Percentiles rank a stretch among this genome's conserved stretches.
phyloP scores from a whole-genome alignment of 2,329 filamentous ascomycete species.

The Cladosporium colombiae region DNA sequence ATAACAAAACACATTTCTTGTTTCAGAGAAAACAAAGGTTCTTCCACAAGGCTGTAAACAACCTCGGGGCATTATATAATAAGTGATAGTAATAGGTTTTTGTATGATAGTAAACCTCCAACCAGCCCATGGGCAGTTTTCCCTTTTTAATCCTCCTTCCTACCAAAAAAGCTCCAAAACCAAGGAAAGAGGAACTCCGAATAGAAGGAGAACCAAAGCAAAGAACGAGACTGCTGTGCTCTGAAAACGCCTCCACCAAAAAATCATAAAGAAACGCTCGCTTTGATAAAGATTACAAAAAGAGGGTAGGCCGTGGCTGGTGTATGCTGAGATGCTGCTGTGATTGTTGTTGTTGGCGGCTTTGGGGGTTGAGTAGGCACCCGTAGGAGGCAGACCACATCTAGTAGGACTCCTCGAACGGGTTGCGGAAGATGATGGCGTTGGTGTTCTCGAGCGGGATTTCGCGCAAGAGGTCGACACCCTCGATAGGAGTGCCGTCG shows the following conservation, averaged over 20 bases:
- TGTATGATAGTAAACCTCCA: not conserved
- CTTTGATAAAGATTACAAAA: not conserved
- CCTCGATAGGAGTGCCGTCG: slow-evolving; percentile 50
- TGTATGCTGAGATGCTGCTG: not conserved
- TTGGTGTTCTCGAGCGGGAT: slow-evolving; percentile 29
- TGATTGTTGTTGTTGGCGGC: not conserved
- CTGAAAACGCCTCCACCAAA: not conserved
- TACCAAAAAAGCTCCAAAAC: not conserved
- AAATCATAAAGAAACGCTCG: not conserved
- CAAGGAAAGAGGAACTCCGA: not conserved
- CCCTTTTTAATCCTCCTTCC: not conserved
- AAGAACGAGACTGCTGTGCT: slow-evolving; percentile 10
- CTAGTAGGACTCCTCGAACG: slow-evolving; percentile 20
- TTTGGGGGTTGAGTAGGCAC: not conserved
- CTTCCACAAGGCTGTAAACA: not conserved
- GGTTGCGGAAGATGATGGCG: slow-evolving; percentile 30
- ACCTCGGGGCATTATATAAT: not conserved
- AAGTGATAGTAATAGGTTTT: slow-evolving; percentile 3
- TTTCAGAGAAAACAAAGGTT: not conserved
- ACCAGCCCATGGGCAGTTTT: slow-evolving; percentile 1
- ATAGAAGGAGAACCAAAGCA: not conserved
- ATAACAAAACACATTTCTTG: not conserved
- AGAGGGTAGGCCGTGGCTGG: not conserved
- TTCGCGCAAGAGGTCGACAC: slow-evolving; percentile 50
- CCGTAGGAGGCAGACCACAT: not conserved